Base-by-base conservation (phyloP, 2,329 filamentous ascomycete species). In the Trichoderma atroviride region DNA sequence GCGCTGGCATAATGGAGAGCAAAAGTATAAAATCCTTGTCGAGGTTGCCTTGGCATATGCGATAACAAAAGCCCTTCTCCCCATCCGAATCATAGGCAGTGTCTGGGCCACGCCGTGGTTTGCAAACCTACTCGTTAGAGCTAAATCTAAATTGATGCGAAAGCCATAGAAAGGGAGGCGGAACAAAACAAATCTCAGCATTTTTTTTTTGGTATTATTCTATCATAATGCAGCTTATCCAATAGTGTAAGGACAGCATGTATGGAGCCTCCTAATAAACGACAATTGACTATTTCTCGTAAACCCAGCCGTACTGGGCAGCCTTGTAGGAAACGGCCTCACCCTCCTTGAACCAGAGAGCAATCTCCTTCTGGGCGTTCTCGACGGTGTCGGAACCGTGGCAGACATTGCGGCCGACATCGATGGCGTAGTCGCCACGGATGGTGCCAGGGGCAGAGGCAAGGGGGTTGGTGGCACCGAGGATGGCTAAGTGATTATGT, bases 361-460 rank as follows among this genome's bases (percentile, higher is more conserved):
- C 91, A 82, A 99, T 99, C 89, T 99, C 96, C 92, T 98, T 97
- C 92, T 98, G 89, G 85, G 96, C 96, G 87, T 89, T 97, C 90
- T 99, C 96, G 84, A 99, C 95, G 82, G 88, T 90, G 89, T 99
- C 96, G 84, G 94, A 97, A 82, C 96, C 96, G 91, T 99, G 96
- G 92, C 95, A 98, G 86, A 98, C 94, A 88, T 99, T 99, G 84
- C 95, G 93, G 86, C 96, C 96, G 81, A 83, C 81, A 71, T 84
- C 89, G 78, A 95, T 92, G 83, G 92, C 92, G 83, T 83, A 94
- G 87, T 95, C 92, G 84, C 94, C 95, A 86, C 96, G 95, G 89
- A 99, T 99, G 87, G 96, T 99, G 82, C 96, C 96, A 74, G 96
- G 96, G 79, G 91, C 89, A 70, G 95, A 98, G 81, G 91, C 92